phyloP scores from a whole-genome alignment of 2,329 filamentous ascomycete species.

The Clonostachys sp. region DNA sequence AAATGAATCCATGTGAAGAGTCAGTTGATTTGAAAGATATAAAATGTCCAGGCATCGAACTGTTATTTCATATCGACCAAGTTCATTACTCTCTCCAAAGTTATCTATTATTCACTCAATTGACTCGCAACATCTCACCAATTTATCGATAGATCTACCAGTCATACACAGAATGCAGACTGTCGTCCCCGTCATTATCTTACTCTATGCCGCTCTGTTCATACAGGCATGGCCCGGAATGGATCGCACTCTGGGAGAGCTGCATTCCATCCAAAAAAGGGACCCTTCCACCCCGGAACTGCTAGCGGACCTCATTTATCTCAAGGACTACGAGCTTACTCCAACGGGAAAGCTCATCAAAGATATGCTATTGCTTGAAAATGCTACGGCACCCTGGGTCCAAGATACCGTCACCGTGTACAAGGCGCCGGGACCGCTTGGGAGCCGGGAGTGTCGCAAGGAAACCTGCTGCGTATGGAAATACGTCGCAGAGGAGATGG shows the following conservation, averaged over 20 bases:
- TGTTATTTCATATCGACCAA: no score
- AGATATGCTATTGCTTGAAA: not conserved
- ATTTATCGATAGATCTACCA: no score
- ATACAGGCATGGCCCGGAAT: not conserved
- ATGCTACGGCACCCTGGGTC: not conserved
- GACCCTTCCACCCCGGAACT: not conserved
- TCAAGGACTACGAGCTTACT: not conserved
- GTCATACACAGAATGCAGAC: no score
- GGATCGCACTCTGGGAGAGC: not conserved
- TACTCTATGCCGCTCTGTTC: no score
- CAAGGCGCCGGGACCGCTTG: not conserved
- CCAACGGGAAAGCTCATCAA: not conserved
- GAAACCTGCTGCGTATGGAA: slow-evolving; percentile 37
- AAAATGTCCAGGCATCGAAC: no score
- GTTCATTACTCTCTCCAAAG: no score
- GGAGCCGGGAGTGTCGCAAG: slow-evolving; percentile 14
- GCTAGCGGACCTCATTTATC: not conserved
- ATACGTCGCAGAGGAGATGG: slow-evolving; percentile 28
- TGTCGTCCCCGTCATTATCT: no score
- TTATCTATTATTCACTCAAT: no score
- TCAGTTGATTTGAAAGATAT: no score
- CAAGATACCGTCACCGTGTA: not conserved
- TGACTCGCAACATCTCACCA: no score
- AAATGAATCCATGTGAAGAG: no score
- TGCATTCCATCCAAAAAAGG: not conserved